Evolutionary conservation across 495 filamentous ascomycete species (phyloP).

Genomic region (Aspergillus wentii): DNA sequence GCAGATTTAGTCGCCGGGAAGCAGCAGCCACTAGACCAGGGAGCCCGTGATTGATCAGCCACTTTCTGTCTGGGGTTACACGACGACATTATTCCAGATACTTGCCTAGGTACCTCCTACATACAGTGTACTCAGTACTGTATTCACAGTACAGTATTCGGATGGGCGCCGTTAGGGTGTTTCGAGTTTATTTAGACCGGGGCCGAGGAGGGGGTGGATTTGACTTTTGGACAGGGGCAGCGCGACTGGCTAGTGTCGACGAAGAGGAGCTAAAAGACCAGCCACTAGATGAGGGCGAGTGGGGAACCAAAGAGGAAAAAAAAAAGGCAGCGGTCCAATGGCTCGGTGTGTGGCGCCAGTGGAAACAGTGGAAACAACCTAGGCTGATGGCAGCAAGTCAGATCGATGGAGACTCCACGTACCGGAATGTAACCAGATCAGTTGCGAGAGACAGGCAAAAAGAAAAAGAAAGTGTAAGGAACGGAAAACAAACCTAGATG

Average conservation of each 20-base stretch:
- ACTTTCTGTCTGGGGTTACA: constrained; percentile 13
- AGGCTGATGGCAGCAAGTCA: constrained; percentile 26
- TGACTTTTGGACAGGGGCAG: too few relatives aligned
- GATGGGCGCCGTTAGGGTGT: constrained; percentile 38
- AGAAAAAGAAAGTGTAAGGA: neutral
- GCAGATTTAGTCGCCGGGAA: constrained; percentile 12
- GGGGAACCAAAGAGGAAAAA: too few relatives aligned
- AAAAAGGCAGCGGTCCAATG: too few relatives aligned
- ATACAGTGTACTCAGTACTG: too few relatives aligned
- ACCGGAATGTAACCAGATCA: constrained; percentile 21
- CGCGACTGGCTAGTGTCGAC: too few relatives aligned
- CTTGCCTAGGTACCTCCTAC: neutral
- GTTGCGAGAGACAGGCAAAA: neutral
- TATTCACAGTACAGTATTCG: constrained; percentile 3
- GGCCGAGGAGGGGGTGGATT: constrained; percentile 17
- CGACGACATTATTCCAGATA: constrained; percentile 1
- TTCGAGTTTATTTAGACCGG: constrained; percentile 43
- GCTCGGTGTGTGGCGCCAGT: constrained; percentile 16
- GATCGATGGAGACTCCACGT: constrained; percentile 18
- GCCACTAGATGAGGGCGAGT: too few relatives aligned
- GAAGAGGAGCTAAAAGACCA: too few relatives aligned
- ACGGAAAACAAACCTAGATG: constrained; percentile 3
- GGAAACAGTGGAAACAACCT: constrained; percentile 32
- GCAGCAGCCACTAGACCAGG: constrained; percentile 16
- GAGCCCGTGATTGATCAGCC: constrained; percentile 12